Evolutionary conservation across 306 rosid genomes (phyloP).

Genomic region (Pueraria montana): DNA sequence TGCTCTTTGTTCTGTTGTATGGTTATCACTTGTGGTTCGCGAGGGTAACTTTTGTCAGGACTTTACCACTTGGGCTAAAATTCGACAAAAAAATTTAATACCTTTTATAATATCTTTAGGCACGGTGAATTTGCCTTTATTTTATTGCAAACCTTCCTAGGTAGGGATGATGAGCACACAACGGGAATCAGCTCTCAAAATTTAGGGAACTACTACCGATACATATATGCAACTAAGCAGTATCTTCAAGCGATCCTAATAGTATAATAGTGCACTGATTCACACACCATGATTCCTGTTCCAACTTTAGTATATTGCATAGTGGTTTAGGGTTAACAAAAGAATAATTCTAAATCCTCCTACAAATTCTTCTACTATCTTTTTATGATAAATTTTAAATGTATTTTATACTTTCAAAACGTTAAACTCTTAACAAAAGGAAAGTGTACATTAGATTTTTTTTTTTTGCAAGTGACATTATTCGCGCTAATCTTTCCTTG

Average conservation of each 20-base stretch:
- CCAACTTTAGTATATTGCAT: not conserved
- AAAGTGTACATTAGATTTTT: not conserved
- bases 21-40: slow-evolving; percentile 25
- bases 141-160: slow-evolving; percentile 8
- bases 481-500: not conserved
- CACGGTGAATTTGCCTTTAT: slow-evolving; percentile 22
- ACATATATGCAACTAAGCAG: not conserved
- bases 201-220: not conserved
- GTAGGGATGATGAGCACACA: slow-evolving; percentile 6
- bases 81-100: not conserved
- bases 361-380: no score
- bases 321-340: not conserved
- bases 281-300: slow-evolving; percentile 39
- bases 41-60: slow-evolving; percentile 2
- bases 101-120: not conserved
- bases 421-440: no score
- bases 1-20: not conserved
- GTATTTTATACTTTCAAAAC: no score
- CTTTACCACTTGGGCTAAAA: not conserved
- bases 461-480: not conserved
- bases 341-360: no score
- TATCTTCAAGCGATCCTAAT: not conserved
- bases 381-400: no score
- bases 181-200: not conserved
- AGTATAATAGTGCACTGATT: not conserved